Evolutionary conservation across 805 yeast genomes (phyloP), one percentile per base, ranked within the genome.

Genomic region (Tetrapisispora fleetii): DNA sequence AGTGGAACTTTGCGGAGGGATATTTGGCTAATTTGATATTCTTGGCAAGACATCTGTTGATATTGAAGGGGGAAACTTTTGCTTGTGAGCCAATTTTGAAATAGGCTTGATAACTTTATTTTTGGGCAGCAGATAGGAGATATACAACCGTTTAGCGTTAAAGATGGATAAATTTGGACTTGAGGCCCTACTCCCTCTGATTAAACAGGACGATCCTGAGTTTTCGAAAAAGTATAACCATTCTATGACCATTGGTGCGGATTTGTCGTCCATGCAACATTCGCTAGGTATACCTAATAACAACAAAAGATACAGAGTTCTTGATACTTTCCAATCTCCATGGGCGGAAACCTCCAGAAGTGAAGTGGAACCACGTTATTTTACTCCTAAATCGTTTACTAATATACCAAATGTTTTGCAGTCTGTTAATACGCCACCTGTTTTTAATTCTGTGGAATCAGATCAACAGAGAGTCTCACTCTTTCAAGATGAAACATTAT

Each of bases 321-420:
- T 66, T 43, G 67, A 76, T 54, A 79, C 81, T 8, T 80, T 91
- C 59, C 83, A 95, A 22, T 85, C 95, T 2, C 99, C 99, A 13
- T 91, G 99, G 98, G 75, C 85, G 37, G 98, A 93, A 61, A 85
- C 96, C 1, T 79, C 93, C 9, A 75, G 95, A 58, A 81, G 90
- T 47, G 90, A 85, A 54, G 96, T 91, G 17, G 95, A 88, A 57
- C 99, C 99, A 4, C 74, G 76, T 49, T 90, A 79, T 64, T 71
- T 67, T 42, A 70, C 80, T 40, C 96, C 96, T 2, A 67, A 70
- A 17, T 76, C 74, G 2, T 82, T 72, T 67, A 73, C 53, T 33
- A 62, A 64, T 43, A 66, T 66, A 16, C 58, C 67, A 40, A 57
- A 61, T 24, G 65, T 65, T 27, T 51, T 65, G 42, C 65, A 62